phyloP scores from a whole-genome alignment of 441 rosid genomes.

The Adansonia grandidieri region DNA sequence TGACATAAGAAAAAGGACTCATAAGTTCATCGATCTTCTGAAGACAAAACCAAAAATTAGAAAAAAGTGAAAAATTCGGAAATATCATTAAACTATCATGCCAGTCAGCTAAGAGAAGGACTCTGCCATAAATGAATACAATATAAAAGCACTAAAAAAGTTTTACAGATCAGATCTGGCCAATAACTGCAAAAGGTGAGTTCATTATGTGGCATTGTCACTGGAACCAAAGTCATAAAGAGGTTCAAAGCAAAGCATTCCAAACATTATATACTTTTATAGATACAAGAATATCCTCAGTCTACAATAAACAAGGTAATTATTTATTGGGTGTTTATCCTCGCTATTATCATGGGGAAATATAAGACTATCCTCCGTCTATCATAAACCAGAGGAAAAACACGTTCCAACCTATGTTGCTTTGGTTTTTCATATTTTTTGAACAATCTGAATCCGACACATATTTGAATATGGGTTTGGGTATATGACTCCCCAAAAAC shows the following conservation, averaged over 20 bases:
- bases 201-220: constrained; percentile 8
- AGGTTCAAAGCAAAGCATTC: constrained; percentile 7
- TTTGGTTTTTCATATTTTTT: too few relatives aligned
- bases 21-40: not conserved
- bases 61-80: not conserved
- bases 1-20: not conserved
- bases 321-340: constrained; percentile 5
- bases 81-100: not conserved
- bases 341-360: not conserved
- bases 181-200: not conserved
- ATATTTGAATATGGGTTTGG: too few relatives aligned
- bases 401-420: not conserved
- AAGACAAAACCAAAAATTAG: not conserved
- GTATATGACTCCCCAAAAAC: too few relatives aligned
- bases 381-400: not conserved
- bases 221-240: not conserved
- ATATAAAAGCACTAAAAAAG: not conserved
- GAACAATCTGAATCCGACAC: too few relatives aligned
- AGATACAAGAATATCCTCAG: not conserved
- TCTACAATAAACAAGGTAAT: constrained; percentile 12
- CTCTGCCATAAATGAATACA: not conserved
- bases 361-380: not conserved
- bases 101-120: not conserved
- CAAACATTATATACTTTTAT: not conserved
- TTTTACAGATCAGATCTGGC: not conserved